These are phyloP conservation scores for Dispira simplex DNA, from an alignment of 192 early-diverging fungal genomes.

Conservation along the genomic window DNA sequence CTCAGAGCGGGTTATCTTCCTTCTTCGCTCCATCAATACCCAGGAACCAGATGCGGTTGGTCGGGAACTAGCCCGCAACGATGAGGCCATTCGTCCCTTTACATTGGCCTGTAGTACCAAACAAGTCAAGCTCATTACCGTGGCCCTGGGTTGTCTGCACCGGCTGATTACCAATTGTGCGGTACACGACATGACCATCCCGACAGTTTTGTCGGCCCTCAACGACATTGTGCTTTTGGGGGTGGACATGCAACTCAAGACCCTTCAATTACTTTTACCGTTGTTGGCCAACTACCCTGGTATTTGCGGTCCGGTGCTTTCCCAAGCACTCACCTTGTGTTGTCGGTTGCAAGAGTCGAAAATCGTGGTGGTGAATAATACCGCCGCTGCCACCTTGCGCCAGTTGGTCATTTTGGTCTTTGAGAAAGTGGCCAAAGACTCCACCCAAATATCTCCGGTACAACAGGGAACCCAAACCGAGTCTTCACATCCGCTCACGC, in stretches of 20 bases:
- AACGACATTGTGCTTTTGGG: slow-evolving; percentile 48
- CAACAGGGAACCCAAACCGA: background rate
- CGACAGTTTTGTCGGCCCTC: slow-evolving; percentile 47
- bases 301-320: slow-evolving; percentile 68
- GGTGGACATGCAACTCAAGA: slow-evolving; percentile 83
- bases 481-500: background rate
- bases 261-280: slow-evolving; percentile 82
- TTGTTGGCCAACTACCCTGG: slow-evolving; percentile 64
- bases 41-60: slow-evolving; percentile 25
- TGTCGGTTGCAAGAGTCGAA: slow-evolving; percentile 74
- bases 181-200: slow-evolving; percentile 29
- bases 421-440: slow-evolving; percentile 58
- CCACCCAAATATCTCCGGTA: background rate
- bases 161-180: slow-evolving; percentile 22
- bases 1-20: slow-evolving; percentile 35
- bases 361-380: slow-evolving; percentile 65
- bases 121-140: slow-evolving; percentile 61
- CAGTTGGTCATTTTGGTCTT: slow-evolving; percentile 75
- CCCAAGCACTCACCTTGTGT: slow-evolving; percentile 71
- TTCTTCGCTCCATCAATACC: slow-evolving; percentile 29
- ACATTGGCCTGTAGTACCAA: slow-evolving; percentile 72
- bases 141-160: slow-evolving; percentile 73
- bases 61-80: slow-evolving; percentile 44
- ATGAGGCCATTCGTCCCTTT: slow-evolving; percentile 73
- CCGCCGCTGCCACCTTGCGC: slow-evolving; percentile 69